A percentile compares a stretch with the other conserved stretches of the same genome.
These are phyloP conservation scores for Gyrodon lividus DNA, from an alignment of 768 basidiomycete genomes.

Conservation along the genomic window DNA sequence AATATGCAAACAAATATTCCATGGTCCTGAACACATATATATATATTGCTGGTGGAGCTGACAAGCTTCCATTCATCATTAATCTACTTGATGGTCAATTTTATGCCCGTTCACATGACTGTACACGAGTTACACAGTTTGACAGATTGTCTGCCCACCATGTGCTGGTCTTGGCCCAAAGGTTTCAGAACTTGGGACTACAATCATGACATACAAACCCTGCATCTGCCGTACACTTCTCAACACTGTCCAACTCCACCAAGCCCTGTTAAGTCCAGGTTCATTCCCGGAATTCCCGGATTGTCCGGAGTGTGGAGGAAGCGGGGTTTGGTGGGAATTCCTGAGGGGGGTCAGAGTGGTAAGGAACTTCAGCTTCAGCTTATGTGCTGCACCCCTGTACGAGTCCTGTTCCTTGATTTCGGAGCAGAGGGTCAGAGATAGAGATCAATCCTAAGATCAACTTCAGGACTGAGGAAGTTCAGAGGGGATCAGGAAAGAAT, in stretches of 20 bases:
- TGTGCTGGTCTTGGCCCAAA: not conserved
- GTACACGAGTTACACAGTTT: not conserved
- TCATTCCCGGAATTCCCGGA: too few relatives aligned
- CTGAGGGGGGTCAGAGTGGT: too few relatives aligned
- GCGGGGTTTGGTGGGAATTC: too few relatives aligned
- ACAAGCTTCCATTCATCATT: not conserved
- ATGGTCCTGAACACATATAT: slow-evolving; percentile 1
- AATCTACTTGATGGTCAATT: not conserved
- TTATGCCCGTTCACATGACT: slow-evolving; percentile 1
- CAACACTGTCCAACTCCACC: not conserved
- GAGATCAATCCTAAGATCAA: too few relatives aligned
- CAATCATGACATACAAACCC: not conserved
- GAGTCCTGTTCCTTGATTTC: too few relatives aligned
- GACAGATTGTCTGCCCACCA: not conserved
- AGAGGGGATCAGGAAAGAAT: too few relatives aligned
- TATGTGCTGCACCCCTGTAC: too few relatives aligned
- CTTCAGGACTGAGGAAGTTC: too few relatives aligned
- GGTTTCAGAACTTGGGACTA: not conserved
- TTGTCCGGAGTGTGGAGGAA: too few relatives aligned
- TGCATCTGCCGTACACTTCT: not conserved
- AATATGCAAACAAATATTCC: not conserved
- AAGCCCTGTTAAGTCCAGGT: too few relatives aligned
- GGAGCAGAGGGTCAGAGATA: too few relatives aligned
- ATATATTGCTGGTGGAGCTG: not conserved
- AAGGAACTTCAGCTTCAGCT: too few relatives aligned